Evolutionary conservation across 345 rosid genomes (phyloP).

Genomic region (Mercurialis annua): DNA sequence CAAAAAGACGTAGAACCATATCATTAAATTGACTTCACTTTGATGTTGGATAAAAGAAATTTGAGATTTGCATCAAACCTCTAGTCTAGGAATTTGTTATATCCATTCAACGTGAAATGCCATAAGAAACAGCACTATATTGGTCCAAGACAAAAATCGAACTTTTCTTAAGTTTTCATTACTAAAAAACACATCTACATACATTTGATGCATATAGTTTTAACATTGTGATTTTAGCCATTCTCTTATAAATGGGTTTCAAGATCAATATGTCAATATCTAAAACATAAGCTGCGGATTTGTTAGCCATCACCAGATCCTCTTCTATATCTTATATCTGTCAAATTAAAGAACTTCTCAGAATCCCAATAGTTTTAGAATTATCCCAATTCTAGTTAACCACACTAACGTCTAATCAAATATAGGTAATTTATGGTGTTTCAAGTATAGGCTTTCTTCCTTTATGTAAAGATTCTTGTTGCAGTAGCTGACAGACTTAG

Average conservation of each 20-base stretch:
- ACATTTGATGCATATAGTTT: neutral
- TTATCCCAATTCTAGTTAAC: neutral
- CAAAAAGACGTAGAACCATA: neutral
- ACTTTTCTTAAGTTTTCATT: neutral
- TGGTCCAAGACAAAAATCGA: neutral
- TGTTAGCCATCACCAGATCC: too few relatives aligned
- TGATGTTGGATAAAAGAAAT: neutral
- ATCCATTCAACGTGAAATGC: neutral
- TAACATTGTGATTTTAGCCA: neutral
- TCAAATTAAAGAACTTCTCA: neutral
- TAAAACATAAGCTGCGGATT: constrained; percentile 1
- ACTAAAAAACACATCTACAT: neutral
- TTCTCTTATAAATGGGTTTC: neutral
- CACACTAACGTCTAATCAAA: neutral
- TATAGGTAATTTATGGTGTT: too few relatives aligned
- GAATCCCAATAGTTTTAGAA: neutral
- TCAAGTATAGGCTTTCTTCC: neutral
- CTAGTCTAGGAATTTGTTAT: neutral
- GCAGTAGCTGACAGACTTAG: neutral
- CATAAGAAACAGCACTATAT: neutral
- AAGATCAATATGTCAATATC: neutral
- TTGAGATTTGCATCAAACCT: neutral
- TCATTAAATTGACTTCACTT: neutral
- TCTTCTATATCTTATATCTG: neutral
- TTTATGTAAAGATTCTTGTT: too few relatives aligned